Conservation (phyloP, 2,329 filamentous ascomycete species). For the Nigrospora oryzae region DNA sequence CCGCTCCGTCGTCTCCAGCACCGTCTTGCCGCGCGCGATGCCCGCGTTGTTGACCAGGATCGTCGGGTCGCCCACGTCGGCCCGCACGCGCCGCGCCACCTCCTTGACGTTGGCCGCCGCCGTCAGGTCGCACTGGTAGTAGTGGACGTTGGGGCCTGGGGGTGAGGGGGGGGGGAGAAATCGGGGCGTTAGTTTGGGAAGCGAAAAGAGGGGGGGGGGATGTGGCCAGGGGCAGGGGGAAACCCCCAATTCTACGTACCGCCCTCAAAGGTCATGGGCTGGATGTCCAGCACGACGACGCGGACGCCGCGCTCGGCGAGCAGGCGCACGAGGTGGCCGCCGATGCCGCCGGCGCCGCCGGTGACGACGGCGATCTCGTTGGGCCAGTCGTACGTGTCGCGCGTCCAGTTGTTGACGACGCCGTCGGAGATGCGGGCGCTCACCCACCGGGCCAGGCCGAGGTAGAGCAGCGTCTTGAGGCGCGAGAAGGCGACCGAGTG, state of each 20-base stretch:
- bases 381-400: conserved; percentile 54
- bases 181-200: too few relatives aligned
- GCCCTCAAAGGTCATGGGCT: conserved; percentile 27
- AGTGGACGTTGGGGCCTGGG: conserved; percentile 47
- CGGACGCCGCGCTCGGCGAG: conserved; percentile 58
- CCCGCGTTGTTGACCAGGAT: conserved; percentile 28
- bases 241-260: conserved; percentile 8
- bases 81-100: conserved; percentile 31
- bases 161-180: too few relatives aligned
- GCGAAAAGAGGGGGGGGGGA: too few relatives aligned
- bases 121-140: conserved; percentile 64
- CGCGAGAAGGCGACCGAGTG: conserved; percentile 42
- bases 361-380: conserved; percentile 67
- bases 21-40: conserved; percentile 34
- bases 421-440: conserved; percentile 43
- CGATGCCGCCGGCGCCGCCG: conserved; percentile 68
- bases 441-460: conserved; percentile 40
- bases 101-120: conserved; percentile 38
- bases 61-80: conserved; percentile 23
- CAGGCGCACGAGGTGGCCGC: conserved; percentile 53
- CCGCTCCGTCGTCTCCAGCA: conserved; percentile 33
- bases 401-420: conserved; percentile 38
- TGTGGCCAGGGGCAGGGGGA: too few relatives aligned
- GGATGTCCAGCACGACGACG: conserved; percentile 65
- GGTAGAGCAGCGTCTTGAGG: conserved; percentile 42